Evolutionary conservation across 352 stramenopile species (phyloP), one percentile per base, ranked within the genome.

Genomic region (Pythium plurisporium): DNA sequence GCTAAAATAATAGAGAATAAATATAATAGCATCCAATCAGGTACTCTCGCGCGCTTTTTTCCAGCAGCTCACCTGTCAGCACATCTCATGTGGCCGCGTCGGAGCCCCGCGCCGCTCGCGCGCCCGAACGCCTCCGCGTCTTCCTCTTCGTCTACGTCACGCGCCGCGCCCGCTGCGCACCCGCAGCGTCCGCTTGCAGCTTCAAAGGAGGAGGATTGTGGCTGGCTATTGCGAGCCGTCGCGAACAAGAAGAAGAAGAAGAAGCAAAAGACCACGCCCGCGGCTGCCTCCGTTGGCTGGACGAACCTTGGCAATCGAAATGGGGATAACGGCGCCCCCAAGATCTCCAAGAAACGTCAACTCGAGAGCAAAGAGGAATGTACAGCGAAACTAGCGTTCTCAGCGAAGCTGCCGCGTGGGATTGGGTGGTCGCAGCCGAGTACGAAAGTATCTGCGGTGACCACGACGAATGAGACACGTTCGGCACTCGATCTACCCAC

Each of bases 141-240:
- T n/a, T n/a, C n/a, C n/a, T n/a, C n/a, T n/a, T n/a, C n/a, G n/a
- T n/a, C n/a, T n/a, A n/a, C n/a, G n/a, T n/a, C n/a, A n/a, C n/a
- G n/a, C n/a, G n/a, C n/a, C 23, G 20, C 34, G 40, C 9, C 31
- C 23, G 12, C 37, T 2, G 29, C 4, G 15, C 36, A 23, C n/a
- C n/a, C n/a, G n/a, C n/a, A n/a, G n/a, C n/a, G n/a, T n/a, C n/a
- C n/a, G n/a, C n/a, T n/a, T n/a, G n/a, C n/a, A n/a, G n/a, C n/a
- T n/a, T n/a, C n/a, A 26, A 45, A 43, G 11, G 34, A 27, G 11
- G 62, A 65, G 41, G 49, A 69, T 40, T 64, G 36, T 17, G 49
- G 48, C 5, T 69, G 62, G 62, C 26, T 69, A n/a, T 20, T 69
- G 40, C 62, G 62, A 12, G 62, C 62, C 4, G 45, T 62, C 11